Percentiles rank a stretch among this genome's conserved stretches.
Conservation (phyloP, 352 stramenopile genomes). For the Phytophthora pinifolia region DNA sequence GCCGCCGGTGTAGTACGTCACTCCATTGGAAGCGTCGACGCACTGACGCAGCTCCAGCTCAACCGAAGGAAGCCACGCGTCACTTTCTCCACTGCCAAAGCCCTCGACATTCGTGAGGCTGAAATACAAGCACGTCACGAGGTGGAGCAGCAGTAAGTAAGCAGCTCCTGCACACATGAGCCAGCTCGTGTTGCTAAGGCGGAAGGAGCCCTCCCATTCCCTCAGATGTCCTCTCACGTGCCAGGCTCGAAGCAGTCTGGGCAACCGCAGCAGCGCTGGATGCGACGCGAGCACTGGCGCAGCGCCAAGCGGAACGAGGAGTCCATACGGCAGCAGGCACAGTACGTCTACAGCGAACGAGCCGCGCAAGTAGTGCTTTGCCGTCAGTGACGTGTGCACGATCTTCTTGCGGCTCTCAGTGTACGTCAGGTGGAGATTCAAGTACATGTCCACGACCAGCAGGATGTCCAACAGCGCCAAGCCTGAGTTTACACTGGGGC, state of each 20-base stretch:
- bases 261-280: slow-evolving; percentile 33
- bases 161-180: slow-evolving; percentile 8
- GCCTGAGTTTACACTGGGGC: slow-evolving; percentile 14
- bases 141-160: slow-evolving; percentile 31
- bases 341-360: slow-evolving; percentile 40
- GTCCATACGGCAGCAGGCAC: slow-evolving; percentile 42
- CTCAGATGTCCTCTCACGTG: slow-evolving; percentile 29
- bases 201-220: slow-evolving; percentile 37
- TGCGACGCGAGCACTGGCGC: slow-evolving; percentile 7
- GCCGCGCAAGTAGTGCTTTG: slow-evolving; percentile 27
- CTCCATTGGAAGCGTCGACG: slow-evolving; percentile 1
- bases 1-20: neutral
- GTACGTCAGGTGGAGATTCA: slow-evolving; percentile 47
- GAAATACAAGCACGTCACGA: slow-evolving; percentile 38
- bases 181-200: slow-evolving; percentile 8
- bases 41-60: slow-evolving; percentile 16
- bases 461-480: slow-evolving; percentile 38
- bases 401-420: slow-evolving; percentile 30
- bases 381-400: slow-evolving; percentile 21
- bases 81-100: slow-evolving; percentile 14
- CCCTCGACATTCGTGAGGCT: slow-evolving; percentile 37
- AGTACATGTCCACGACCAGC: slow-evolving; percentile 44
- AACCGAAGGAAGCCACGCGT: slow-evolving; percentile 25
- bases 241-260: slow-evolving; percentile 39
- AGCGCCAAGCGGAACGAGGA: slow-evolving; percentile 19